Evolutionary conservation across 73 alveolate genomes (phyloP).

Genomic region (Paraurostyla sp.): DNA sequence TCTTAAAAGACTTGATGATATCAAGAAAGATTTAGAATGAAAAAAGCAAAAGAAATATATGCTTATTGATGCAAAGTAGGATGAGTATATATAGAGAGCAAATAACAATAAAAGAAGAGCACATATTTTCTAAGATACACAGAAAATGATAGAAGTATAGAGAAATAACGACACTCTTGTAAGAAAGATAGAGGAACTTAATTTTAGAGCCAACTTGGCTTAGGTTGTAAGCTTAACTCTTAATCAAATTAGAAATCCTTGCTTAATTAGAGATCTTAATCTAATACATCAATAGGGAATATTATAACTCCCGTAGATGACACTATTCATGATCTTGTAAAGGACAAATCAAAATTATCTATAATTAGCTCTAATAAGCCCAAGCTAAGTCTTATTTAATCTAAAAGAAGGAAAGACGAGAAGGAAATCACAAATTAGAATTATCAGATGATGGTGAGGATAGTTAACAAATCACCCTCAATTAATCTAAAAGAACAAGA

Average conservation of each 20-base stretch:
- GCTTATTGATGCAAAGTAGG: conserved; percentile 1
- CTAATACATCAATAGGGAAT: neutral
- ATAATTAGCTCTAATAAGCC: neutral
- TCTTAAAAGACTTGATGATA: conserved; percentile 16
- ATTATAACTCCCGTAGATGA: neutral
- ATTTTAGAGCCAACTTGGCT: neutral
- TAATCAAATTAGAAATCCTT: neutral
- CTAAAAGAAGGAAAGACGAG: neutral
- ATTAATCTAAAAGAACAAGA: neutral
- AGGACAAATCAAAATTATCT: conserved; percentile 12
- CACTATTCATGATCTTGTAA: neutral
- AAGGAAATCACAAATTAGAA: neutral
- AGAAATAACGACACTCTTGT: conserved; percentile 28
- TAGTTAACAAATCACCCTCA: neutral
- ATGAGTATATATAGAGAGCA: neutral
- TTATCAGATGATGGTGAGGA: conserved; percentile 22
- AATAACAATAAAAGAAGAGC: conserved; percentile 13
- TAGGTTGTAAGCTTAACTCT: neutral
- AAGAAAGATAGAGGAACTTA: neutral
- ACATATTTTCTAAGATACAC: neutral
- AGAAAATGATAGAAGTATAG: neutral
- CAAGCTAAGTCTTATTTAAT: neutral
- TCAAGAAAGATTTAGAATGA: conserved; percentile 6
- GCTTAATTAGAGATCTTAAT: neutral
- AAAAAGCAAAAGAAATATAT: conserved; percentile 12